A percentile compares a stretch with the other conserved stretches of the same genome.
Evolutionary conservation across 1,139 yeast species (phyloP).

Genomic region (Neolecta irregularis): DNA sequence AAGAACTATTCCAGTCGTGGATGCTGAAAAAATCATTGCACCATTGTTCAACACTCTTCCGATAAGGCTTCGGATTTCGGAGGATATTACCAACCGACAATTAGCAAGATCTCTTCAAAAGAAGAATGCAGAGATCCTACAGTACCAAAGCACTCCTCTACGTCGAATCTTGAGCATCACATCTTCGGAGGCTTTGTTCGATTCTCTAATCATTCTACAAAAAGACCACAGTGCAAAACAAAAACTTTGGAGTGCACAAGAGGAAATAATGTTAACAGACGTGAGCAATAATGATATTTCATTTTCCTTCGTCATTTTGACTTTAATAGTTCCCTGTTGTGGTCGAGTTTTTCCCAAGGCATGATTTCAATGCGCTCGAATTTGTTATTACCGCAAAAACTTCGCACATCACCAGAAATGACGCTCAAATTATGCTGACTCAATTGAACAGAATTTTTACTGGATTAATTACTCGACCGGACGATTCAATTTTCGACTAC

Average conservation of each 20-base stretch:
- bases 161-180: slow-evolving; percentile 5
- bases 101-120: slow-evolving; percentile 5
- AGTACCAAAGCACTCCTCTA: slow-evolving; percentile 13
- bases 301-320: too few relatives aligned
- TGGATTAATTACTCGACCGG: too few relatives aligned
- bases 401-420: too few relatives aligned
- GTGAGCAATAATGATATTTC: too few relatives aligned
- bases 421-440: too few relatives aligned
- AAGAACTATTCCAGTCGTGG: slow-evolving; percentile 10
- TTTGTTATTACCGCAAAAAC: too few relatives aligned
- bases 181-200: slow-evolving; percentile 11
- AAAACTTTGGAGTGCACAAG: too few relatives aligned
- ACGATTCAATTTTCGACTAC: not conserved
- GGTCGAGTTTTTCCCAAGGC: too few relatives aligned
- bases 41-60: slow-evolving; percentile 16
- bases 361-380: too few relatives aligned
- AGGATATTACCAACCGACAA: not conserved
- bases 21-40: slow-evolving; percentile 11
- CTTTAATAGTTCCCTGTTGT: too few relatives aligned
- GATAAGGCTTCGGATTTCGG: slow-evolving; percentile 9
- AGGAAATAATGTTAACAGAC: too few relatives aligned
- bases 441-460: too few relatives aligned
- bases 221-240: not conserved
- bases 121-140: slow-evolving; percentile 1
- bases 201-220: slow-evolving; percentile 16